A percentile compares a stretch with the other conserved stretches of the same genome.
phyloP scores from a whole-genome alignment of 331 rosid species.

The Acacia pycnantha region DNA sequence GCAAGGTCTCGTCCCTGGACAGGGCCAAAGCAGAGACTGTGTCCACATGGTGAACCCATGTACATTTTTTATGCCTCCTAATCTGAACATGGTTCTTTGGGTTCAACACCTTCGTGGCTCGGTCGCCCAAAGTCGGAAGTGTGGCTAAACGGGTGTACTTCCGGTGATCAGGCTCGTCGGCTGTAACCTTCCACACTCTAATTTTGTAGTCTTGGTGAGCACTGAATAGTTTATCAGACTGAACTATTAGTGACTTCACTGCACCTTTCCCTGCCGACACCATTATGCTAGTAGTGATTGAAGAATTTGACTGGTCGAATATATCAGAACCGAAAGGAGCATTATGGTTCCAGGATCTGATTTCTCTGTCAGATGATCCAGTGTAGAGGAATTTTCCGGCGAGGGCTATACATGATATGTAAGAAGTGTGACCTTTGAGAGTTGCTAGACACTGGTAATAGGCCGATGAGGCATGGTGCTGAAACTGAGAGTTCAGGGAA shows the following conservation, averaged over 20 bases:
- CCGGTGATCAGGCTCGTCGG: conserved; percentile 17
- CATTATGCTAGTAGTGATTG: conserved; percentile 1
- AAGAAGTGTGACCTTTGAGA: conserved; percentile 57
- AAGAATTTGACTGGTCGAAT: conserved; percentile 1
- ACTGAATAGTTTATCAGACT: conserved; percentile 65
- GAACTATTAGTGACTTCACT: conserved; percentile 62
- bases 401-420: conserved; percentile 61
- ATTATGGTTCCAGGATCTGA: conserved; percentile 51
- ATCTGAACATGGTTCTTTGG: conserved; percentile 73
- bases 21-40: conserved; percentile 77
- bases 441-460: conserved; percentile 51
- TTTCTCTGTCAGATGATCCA: conserved; percentile 73
- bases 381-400: conserved; percentile 64
- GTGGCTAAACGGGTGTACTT: conserved; percentile 71
- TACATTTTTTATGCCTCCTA: conserved; percentile 79
- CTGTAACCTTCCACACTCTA: conserved; percentile 69
- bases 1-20: conserved; percentile 58
- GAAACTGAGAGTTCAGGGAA: conserved; percentile 38
- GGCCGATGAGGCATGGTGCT: conserved; percentile 3
- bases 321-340: conserved; percentile 23
- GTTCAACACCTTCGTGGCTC: conserved; percentile 49
- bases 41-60: conserved; percentile 95
- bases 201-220: conserved; percentile 95
- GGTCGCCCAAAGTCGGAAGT: conserved; percentile 73
- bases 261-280: conserved; percentile 74